Percentiles rank a stretch among this genome's conserved stretches.
Conservation (phyloP, 192 early-diverging fungal species). For the Mycoemilia scoparia region DNA sequence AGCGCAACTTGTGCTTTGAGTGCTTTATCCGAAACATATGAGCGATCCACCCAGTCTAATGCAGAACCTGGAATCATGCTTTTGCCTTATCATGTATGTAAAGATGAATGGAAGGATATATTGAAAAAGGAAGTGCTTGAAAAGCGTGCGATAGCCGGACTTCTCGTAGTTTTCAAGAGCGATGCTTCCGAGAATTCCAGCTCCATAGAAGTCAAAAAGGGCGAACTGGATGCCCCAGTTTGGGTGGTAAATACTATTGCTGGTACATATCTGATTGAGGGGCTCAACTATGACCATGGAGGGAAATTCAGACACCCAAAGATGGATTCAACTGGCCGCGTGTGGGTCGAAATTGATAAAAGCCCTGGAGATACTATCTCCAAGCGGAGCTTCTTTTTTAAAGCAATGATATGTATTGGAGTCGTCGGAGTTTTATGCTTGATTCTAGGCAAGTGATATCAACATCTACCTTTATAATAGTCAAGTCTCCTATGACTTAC, state of each 20-base stretch:
- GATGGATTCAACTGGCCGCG: neutral
- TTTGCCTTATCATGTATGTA: slow-evolving; percentile 16
- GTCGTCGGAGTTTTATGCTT: slow-evolving; percentile 25
- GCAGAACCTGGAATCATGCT: slow-evolving; percentile 23
- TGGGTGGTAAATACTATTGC: slow-evolving; percentile 21
- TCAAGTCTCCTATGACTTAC: too few relatives aligned
- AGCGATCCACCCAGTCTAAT: too few relatives aligned
- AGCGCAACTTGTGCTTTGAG: too few relatives aligned
- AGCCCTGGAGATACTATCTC: slow-evolving; percentile 13
- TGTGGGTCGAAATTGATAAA: slow-evolving; percentile 12
- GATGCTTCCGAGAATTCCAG: slow-evolving; percentile 23
- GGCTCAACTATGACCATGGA: too few relatives aligned
- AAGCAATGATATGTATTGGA: slow-evolving; percentile 25
- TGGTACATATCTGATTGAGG: slow-evolving; percentile 10
- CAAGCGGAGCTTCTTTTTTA: slow-evolving; percentile 25
- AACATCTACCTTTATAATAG: too few relatives aligned
- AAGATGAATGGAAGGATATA: slow-evolving; percentile 12
- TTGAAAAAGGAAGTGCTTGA: slow-evolving; percentile 7
- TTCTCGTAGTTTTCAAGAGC: slow-evolving; percentile 21
- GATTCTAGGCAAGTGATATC: too few relatives aligned
- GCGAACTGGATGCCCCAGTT: slow-evolving; percentile 10
- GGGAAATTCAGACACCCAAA: too few relatives aligned
- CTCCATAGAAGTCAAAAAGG: slow-evolving; percentile 4
- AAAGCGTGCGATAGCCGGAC: slow-evolving; percentile 9
- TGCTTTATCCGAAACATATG: too few relatives aligned